Base-by-base conservation (phyloP, 495 filamentous ascomycete genomes). In the Neurospora intermedia region DNA sequence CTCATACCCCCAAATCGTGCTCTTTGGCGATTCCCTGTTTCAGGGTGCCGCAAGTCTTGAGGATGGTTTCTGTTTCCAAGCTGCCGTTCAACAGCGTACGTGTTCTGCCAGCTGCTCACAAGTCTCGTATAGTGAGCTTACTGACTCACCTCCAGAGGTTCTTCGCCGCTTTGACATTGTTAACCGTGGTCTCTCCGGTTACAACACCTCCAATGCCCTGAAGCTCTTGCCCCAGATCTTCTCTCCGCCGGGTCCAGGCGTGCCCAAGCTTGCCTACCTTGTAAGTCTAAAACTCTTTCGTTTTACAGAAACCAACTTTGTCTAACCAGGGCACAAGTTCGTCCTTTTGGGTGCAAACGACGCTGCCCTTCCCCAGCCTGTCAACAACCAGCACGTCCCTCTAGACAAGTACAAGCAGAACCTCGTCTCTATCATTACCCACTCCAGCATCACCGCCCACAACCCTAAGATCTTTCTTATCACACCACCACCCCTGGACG, bases 331-430 rank as follows among this genome's bases (percentile, higher is more conserved):
- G 43, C 43, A 10, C 71, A 48, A 54, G 92, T 85, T 90, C 31
- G 83, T 97, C 74, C 93, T 96, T 77, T 89, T 97, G 73, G 94
- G 94, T 20, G 92, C 94, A 77, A 97, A 97, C 78, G 94, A 97
- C 79, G 90, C 94, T 8, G 86, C 85, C 71, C 76, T 94, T n/a
- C 84, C 84, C 23, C 81, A 84, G 48, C 82, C 85, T 16, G 82
- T 81, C 27, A 88, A 84, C 72, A 80, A 82, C 7, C 94, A 97
- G 78, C 87, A 93, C 77, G 87, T 97, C n/a, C 88, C 92, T 3
- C 81, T 95, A 23, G 86, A 89, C 5, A 82, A 87, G 72, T 97
- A 90, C 83, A 89, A 88, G 76, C 82, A 85, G 73, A 97, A 96
- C 76, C 80, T 97, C 69, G 85, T 80, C 69, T 81, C 82, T 69